phyloP scores from a whole-genome alignment of 2,329 filamentous ascomycete genomes.

The Aspergillus ruber region DNA sequence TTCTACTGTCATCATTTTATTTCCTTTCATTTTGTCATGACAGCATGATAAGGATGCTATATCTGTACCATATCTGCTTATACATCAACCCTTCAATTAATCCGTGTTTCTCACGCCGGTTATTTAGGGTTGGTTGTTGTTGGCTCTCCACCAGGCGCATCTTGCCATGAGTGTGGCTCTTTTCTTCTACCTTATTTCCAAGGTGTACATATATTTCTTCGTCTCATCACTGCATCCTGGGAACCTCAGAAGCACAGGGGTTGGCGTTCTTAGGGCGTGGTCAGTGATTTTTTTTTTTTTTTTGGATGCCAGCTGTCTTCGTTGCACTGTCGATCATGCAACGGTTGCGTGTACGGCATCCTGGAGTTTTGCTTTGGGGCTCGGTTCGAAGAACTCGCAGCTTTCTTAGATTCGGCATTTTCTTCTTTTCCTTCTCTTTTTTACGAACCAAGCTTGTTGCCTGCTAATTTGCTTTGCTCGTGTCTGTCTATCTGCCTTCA shows the following conservation, averaged over 20 bases:
- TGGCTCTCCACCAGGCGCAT: neutral
- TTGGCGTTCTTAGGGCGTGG: slow-evolving; percentile 14
- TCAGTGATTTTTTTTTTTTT: slow-evolving; percentile 4
- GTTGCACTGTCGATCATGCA: neutral
- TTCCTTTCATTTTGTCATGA: neutral
- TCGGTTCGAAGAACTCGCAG: neutral
- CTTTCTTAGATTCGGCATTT: neutral
- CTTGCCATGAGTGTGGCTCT: slow-evolving; percentile 1
- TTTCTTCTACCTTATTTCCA: slow-evolving; percentile 4
- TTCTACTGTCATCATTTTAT: neutral
- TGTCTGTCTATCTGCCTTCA: neutral
- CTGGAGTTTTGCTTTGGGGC: neutral
- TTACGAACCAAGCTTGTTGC: neutral
- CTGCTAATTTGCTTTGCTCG: neutral
- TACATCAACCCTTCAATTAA: neutral
- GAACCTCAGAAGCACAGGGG: slow-evolving; percentile 7
- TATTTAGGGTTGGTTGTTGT: neutral
- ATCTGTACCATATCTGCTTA: slow-evolving; percentile 24
- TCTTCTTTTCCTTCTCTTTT: too few species aligned
- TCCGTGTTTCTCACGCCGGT: neutral
- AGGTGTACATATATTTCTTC: slow-evolving; percentile 12
- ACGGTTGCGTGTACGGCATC: neutral
- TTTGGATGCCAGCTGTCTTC: neutral
- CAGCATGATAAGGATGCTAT: slow-evolving; percentile 13
- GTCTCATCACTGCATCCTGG: slow-evolving; percentile 5